A percentile compares a stretch with the other conserved stretches of the same genome.
phyloP scores from a whole-genome alignment of 768 basidiomycete genomes.

The Phaeolepiota aurea region DNA sequence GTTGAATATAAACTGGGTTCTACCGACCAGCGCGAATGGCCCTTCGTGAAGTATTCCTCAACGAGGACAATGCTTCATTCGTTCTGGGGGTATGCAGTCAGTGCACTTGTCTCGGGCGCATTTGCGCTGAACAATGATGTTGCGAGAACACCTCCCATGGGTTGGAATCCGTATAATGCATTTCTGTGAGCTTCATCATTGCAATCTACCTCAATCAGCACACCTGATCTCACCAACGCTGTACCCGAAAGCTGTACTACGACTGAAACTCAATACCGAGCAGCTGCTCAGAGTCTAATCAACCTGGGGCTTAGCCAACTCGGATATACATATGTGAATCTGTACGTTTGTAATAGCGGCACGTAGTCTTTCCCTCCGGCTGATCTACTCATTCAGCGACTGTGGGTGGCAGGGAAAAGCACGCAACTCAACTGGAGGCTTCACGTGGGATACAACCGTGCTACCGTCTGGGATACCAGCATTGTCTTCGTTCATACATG shows the following conservation, averaged over 20 bases:
- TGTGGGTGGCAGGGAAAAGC: constrained; percentile 42
- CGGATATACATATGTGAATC: constrained; percentile 35
- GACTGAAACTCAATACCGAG: constrained; percentile 30
- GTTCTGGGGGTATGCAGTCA: background rate
- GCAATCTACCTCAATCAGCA: background rate
- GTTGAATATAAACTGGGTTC: background rate
- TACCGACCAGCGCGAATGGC: constrained; percentile 1
- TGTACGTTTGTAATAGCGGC: constrained; percentile 27
- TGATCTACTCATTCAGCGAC: constrained; percentile 27
- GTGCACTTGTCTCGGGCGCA: constrained; percentile 2
- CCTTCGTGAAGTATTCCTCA: background rate
- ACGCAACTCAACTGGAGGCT: constrained; percentile 28
- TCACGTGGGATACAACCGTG: constrained; percentile 34
- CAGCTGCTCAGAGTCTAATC: constrained; percentile 30
- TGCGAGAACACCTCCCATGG: constrained; percentile 35
- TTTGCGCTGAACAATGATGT: constrained; percentile 29
- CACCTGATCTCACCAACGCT: background rate
- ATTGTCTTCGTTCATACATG: constrained; percentile 26
- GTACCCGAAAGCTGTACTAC: constrained; percentile 24
- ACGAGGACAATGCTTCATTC: background rate
- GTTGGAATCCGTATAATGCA: constrained; percentile 42
- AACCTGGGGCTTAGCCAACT: constrained; percentile 24
- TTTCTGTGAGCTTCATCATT: constrained; percentile 26
- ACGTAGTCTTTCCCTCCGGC: too few relatives aligned
- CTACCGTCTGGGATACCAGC: constrained; percentile 30